Base-by-base conservation (phyloP, 108 stramenopile genomes). In the Chaetoceros tenuissimus region DNA sequence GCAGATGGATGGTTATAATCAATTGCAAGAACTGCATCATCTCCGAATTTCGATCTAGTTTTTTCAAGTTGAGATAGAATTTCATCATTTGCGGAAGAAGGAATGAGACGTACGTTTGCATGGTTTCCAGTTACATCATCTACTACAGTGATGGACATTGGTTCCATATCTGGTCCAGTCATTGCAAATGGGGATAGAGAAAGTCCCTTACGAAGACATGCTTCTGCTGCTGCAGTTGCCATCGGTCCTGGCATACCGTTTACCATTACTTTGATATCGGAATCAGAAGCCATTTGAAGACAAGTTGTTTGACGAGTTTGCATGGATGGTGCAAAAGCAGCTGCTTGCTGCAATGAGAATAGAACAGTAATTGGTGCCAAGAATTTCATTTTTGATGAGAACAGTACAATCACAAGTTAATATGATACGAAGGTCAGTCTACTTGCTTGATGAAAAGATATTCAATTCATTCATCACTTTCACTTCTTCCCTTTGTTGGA, bases 1-100 rank as follows among this genome's bases (percentile, higher is more conserved):
- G 98, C 96, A 7, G 85, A 85, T 16, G 98, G 98, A 66, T 94
- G 94, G 0, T 96, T 99, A 70, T 94, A 99, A 64, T 99, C 98
- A 31, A 99, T 95, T 47, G 86, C 95, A 25, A 97, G 59, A 1
- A 94, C 50, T 61, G 79, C 80, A 22, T 81, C 53, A 18, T 68
- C 60, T 26, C 81, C 85, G 43, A 48, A 64, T 2, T 74, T 63
- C 46, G 55, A 59, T 67, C 83, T 69, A 25, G 84, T 21, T n/a
- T 80, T 89, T 21, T 62, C 72, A 18, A 87, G 55, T 2, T 79
- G 63, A 24, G 77, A 60, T 21, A 57, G 46, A 1, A 89, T 59
- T 48, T 91, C 85, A 0, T 82, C 83, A 17, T 46, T 68, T 46
- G 84, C 66, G 18, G 64, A 70, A 26, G 84, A 69, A 21, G 86